Base-by-base conservation (phyloP, 768 basidiomycete genomes). In the Trametopsis cervina region DNA sequence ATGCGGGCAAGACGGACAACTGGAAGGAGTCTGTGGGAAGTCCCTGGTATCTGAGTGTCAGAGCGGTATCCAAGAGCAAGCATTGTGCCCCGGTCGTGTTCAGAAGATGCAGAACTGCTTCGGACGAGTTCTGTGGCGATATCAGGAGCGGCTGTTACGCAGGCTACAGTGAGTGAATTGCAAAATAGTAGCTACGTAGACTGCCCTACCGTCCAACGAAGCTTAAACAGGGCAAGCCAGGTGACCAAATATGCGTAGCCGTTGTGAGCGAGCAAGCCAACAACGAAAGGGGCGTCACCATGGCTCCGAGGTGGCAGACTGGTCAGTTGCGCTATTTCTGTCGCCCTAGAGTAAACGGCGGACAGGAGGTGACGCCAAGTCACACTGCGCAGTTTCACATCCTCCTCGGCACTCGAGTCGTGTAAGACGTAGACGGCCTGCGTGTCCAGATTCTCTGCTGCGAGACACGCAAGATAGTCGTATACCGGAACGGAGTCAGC, bases 51-150 rank as follows among this genome's bases (percentile, higher is more conserved):
- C 29, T 7, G 15, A 15, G 9, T 33, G 7, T 15, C 9, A 33
- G 29, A 33, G 29, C 15, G 15, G 7, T 33, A 15, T 33, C 29
- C 9, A 33, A 15, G 9, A 33, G 15, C 15, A 33, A 15, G 15
- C 15, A 33, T 15, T 7, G 7, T 33, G 29, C 29, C 7, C 18
- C 18, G 7, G 48, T 44, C 3, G 54, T 61, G 40, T 46, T 49
- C 11, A 70, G 53, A 2, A 72, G 58, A 54, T 72, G 68, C 2
- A 60, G 61, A 3, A 72, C 57, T 2, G 66, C 69, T 17, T 48
- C 53, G 39, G 57, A 56, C 4, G 69, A 65, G 51, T 66, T 67
- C 1, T 66, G 56, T 1, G 55, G 49, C 4, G 66, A 63, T 35
- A 68, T 55, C 3, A 66, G 66, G 54, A 70, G 69, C 0, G 59